Percentiles rank a stretch among this genome's conserved stretches.
Conservation (phyloP, 2,329 filamentous ascomycete species). For the Botrytis squamosa region DNA sequence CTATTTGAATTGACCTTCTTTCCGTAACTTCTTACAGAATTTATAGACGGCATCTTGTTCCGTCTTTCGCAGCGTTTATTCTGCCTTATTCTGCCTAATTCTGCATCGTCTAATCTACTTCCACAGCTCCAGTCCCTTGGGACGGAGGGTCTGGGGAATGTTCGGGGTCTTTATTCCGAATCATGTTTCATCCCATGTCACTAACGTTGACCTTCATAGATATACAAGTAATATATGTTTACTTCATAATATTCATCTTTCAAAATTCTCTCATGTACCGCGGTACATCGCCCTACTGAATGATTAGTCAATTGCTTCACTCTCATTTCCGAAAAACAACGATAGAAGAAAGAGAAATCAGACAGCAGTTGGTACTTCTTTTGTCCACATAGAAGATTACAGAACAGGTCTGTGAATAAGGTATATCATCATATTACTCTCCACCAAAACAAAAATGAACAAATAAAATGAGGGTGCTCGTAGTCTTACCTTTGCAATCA, state of each 20-base stretch:
- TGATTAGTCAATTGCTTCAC: conserved; percentile 20
- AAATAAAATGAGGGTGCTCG: conserved; percentile 7
- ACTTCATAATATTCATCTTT: background rate
- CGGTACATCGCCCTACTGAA: background rate
- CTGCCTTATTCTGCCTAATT: background rate
- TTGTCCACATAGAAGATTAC: conserved; percentile 67
- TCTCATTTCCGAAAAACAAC: background rate
- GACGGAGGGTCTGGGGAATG: background rate
- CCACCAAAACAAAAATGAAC: conserved; percentile 25
- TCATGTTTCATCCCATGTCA: background rate
- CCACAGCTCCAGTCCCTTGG: background rate
- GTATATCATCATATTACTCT: conserved; percentile 64
- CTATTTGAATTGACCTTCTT: conserved; percentile 14
- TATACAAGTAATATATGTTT: background rate
- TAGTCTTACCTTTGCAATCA: background rate
- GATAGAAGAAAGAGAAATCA: conserved; percentile 47
- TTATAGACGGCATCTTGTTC: background rate
- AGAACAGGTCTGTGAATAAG: conserved; percentile 82
- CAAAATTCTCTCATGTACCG: background rate
- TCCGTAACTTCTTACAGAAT: conserved; percentile 9
- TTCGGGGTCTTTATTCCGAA: background rate
- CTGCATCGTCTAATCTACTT: background rate
- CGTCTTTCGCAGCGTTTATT: background rate
- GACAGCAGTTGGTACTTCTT: conserved; percentile 79
- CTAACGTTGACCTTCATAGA: background rate